Conservation (phyloP, 1,284 basidiomycete species). For the Puccinia horiana region DNA sequence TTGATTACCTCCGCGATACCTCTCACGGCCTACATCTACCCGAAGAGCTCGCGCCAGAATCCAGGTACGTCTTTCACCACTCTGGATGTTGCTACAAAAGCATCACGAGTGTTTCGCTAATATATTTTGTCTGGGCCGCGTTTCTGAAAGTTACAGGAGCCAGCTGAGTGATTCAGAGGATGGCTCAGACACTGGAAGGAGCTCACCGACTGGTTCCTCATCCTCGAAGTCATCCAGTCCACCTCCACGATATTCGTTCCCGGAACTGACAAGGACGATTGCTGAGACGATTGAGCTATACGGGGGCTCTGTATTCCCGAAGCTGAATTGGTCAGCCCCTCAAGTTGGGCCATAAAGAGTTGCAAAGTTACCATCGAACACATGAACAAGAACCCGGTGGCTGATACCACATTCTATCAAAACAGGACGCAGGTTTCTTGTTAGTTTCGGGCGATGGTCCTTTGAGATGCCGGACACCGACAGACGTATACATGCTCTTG, state of each 20-base stretch:
- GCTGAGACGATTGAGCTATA: constrained; percentile 70
- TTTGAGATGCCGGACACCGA: constrained; percentile 79
- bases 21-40: constrained; percentile 79
- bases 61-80: constrained; percentile 47
- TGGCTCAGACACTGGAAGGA: constrained; percentile 66
- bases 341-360: constrained; percentile 63
- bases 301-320: constrained; percentile 81
- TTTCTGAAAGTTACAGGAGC: constrained; percentile 53
- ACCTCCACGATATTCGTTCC: constrained; percentile 66
- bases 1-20: constrained; percentile 67
- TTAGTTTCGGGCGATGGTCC: constrained; percentile 70
- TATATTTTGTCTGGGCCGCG: constrained; percentile 53
- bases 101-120: constrained; percentile 25
- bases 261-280: constrained; percentile 75
- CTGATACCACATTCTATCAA: constrained; percentile 36
- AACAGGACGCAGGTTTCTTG: constrained; percentile 35
- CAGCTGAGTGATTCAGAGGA: constrained; percentile 64
- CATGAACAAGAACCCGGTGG: not conserved
- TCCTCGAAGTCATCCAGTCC: constrained; percentile 48
- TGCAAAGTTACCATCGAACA: not conserved
- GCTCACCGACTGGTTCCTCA: constrained; percentile 60
- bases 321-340: constrained; percentile 89
- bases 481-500: constrained; percentile 86
- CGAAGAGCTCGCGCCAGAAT: constrained; percentile 66
- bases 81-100: constrained; percentile 63